phyloP scores from a whole-genome alignment of 441 rosid species.

The Populus hybrid region DNA sequence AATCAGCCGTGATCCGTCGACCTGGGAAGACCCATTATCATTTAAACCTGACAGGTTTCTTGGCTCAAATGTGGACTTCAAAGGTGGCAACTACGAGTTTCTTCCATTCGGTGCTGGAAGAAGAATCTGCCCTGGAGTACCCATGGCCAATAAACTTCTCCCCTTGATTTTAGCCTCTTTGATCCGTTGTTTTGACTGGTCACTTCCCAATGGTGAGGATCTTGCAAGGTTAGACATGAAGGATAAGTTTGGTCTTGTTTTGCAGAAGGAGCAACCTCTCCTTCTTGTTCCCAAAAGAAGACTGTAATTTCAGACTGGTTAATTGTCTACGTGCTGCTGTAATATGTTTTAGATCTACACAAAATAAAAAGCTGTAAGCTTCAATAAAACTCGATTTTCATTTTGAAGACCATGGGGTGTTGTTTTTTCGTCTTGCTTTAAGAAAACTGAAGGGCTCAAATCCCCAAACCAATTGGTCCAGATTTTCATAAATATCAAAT shows the following conservation, averaged over 20 bases:
- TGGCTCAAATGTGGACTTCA: conserved; percentile 29
- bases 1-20: conserved; percentile 41
- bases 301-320: not conserved
- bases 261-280: conserved; percentile 17
- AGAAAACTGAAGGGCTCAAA: no score
- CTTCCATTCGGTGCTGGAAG: conserved; percentile 53
- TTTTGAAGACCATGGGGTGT: no score
- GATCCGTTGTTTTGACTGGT: conserved; percentile 9
- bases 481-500: no score
- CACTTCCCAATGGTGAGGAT: not conserved
- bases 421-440: no score
- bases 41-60: conserved; percentile 45
- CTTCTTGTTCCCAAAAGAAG: conserved; percentile 6
- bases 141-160: conserved; percentile 5
- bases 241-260: conserved; percentile 3
- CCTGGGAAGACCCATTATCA: conserved; percentile 37
- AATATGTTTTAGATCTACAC: not conserved
- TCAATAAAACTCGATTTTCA: no score
- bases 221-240: not conserved
- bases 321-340: not conserved
- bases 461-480: no score
- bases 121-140: conserved; percentile 30
- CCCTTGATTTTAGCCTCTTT: conserved; percentile 10
- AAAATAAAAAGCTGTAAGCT: not conserved
- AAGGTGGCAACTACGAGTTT: conserved; percentile 34